Evolutionary conservation across 1,284 basidiomycete species (phyloP).

Genomic region (Gymnopus androsaceus): DNA sequence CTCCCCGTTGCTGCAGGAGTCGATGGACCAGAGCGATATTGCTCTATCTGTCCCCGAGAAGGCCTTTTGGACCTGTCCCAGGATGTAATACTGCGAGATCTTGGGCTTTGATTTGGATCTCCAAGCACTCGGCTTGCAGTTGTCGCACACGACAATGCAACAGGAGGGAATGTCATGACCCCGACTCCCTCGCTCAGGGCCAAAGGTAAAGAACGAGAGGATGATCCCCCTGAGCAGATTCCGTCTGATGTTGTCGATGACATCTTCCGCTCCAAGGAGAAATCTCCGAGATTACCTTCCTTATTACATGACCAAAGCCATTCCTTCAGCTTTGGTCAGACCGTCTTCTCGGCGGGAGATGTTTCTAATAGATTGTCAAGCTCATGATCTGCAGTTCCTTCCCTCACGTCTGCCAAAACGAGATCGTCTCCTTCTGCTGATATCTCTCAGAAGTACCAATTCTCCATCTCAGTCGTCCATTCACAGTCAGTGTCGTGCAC

Average conservation of each 20-base stretch:
- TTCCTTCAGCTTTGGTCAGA: conserved; percentile 65
- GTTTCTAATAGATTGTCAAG: conserved; percentile 23
- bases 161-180: conserved; percentile 24
- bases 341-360: conserved; percentile 45
- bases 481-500: conserved; percentile 50
- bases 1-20: conserved; percentile 30
- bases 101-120: conserved; percentile 43
- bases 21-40: neutral
- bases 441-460: conserved; percentile 23
- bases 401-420: conserved; percentile 17
- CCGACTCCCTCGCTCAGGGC: conserved; percentile 37
- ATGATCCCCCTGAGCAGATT: conserved; percentile 15
- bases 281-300: conserved; percentile 33
- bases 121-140: conserved; percentile 45
- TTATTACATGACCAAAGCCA: conserved; percentile 50
- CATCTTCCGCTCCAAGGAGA: conserved; percentile 34
- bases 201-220: conserved; percentile 25
- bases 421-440: conserved; percentile 24
- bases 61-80: conserved; percentile 54
- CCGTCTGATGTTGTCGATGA: conserved; percentile 18
- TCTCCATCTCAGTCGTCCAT: conserved; percentile 32
- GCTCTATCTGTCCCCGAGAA: conserved; percentile 23
- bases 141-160: conserved; percentile 28
- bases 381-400: conserved; percentile 26
- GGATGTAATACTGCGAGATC: conserved; percentile 48